Percentiles rank a stretch among this genome's conserved stretches.
These are phyloP conservation scores for Pleurozium schreberi DNA, from an alignment of 225 moss, liverwort and hornwort genomes.

Conservation along the genomic window DNA sequence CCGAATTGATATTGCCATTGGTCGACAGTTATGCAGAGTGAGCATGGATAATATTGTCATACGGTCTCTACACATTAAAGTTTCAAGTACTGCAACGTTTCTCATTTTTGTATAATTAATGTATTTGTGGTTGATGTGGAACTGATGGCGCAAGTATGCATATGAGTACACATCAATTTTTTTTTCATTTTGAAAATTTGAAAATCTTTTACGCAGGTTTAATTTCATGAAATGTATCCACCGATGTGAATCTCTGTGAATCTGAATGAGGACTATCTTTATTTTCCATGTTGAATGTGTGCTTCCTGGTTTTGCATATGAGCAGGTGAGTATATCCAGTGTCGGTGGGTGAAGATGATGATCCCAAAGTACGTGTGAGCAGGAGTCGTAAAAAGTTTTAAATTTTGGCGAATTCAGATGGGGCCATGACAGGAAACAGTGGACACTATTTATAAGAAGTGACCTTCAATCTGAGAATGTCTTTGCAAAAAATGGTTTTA, in stretches of 20 bases:
- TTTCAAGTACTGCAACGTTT: background rate
- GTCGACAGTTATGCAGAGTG: background rate
- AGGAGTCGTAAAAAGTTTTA: conserved; percentile 43
- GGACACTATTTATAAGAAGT: no score
- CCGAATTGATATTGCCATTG: no score
- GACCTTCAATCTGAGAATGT: no score
- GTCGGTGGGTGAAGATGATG: conserved; percentile 66
- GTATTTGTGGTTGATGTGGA: background rate
- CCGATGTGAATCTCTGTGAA: background rate
- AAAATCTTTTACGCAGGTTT: background rate
- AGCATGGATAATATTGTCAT: background rate
- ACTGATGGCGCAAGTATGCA: background rate
- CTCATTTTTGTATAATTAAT: background rate
- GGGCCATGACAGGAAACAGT: background rate
- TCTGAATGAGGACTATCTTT: background rate
- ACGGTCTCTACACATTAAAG: background rate
- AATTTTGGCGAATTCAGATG: conserved; percentile 22
- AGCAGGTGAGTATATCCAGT: conserved; percentile 67
- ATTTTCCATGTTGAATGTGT: background rate
- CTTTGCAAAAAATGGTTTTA: no score
- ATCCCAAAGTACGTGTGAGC: conserved; percentile 37
- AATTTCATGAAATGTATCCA: background rate
- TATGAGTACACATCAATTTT: background rate
- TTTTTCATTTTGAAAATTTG: background rate
- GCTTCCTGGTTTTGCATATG: background rate